Conservation (phyloP, 306 rosid genomes). For the Castanea sativa region DNA sequence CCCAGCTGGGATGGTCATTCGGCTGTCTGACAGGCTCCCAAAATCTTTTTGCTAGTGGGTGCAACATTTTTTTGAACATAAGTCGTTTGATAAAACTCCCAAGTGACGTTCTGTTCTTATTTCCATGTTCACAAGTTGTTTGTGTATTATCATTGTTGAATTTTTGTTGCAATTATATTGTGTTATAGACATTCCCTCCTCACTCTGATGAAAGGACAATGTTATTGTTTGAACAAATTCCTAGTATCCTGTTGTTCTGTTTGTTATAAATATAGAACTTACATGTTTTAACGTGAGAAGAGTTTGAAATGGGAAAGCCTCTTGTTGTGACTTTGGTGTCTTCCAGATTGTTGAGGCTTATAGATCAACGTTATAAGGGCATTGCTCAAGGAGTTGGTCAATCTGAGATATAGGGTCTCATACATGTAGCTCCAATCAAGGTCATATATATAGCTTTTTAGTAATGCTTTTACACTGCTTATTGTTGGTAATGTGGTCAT, state of each 20-base stretch:
- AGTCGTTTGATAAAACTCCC: no score
- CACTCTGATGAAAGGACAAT: background rate
- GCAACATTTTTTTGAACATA: no score
- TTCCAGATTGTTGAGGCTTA: conserved; percentile 84
- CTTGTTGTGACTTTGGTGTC: conserved; percentile 20
- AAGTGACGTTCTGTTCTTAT: no score
- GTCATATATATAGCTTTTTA: conserved; percentile 34
- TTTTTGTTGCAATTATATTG: no score
- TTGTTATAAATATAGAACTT: background rate
- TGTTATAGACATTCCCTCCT: no score
- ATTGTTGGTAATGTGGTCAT: background rate
- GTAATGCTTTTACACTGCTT: conserved; percentile 5
- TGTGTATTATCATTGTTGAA: no score
- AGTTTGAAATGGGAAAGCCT: conserved; percentile 15
- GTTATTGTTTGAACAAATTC: background rate
- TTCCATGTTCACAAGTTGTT: no score
- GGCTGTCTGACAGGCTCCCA: background rate
- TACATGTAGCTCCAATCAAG: conserved; percentile 99
- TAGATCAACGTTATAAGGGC: conserved; percentile 92
- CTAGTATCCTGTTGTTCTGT: conserved; percentile 4
- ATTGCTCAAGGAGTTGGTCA: conserved; percentile 99
- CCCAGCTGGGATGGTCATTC: background rate
- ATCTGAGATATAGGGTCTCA: conserved; percentile 88
- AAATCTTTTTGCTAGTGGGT: background rate
- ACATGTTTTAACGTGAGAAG: background rate